Percentiles rank a stretch among this genome's conserved stretches.
phyloP scores from a whole-genome alignment of 2,329 filamentous ascomycete genomes.

The Exophiala phaeomuriformis region DNA sequence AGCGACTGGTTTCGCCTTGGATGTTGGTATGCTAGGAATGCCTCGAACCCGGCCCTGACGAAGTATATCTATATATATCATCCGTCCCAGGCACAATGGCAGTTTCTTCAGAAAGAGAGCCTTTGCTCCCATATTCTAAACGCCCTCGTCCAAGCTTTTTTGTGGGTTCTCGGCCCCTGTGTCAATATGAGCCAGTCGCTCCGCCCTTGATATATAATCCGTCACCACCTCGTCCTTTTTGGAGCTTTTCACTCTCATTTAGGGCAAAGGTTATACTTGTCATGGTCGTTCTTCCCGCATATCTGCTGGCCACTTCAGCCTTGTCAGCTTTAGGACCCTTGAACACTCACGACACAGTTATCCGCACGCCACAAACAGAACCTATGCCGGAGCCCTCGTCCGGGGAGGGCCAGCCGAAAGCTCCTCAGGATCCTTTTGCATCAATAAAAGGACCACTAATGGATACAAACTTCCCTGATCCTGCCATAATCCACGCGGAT shows the following conservation, averaged over 20 bases:
- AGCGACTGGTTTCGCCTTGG: too few relatives aligned
- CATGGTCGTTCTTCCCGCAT: slow-evolving; percentile 24
- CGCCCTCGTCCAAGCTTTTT: slow-evolving; percentile 9
- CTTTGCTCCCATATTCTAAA: slow-evolving; percentile 14
- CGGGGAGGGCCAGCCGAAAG: neutral
- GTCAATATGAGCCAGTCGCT: slow-evolving; percentile 4
- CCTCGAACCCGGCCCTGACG: slow-evolving; percentile 12
- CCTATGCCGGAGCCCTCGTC: slow-evolving; percentile 6
- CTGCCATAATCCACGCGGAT: slow-evolving; percentile 44
- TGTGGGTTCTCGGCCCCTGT: slow-evolving; percentile 7
- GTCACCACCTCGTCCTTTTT: neutral
- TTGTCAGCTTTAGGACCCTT: slow-evolving; percentile 11
- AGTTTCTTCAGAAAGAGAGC: slow-evolving; percentile 13
- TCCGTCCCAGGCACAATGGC: slow-evolving; percentile 10
- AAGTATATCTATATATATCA: slow-evolving; percentile 4
- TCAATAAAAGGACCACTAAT: slow-evolving; percentile 29
- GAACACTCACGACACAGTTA: slow-evolving; percentile 13
- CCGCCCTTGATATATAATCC: neutral
- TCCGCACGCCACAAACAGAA: slow-evolving; percentile 10
- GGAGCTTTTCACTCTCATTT: slow-evolving; percentile 7
- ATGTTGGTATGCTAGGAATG: neutral
- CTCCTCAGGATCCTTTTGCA: slow-evolving; percentile 12
- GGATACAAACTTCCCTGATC: slow-evolving; percentile 37
- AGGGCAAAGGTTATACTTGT: slow-evolving; percentile 14
- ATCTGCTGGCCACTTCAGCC: slow-evolving; percentile 19